Base-by-base conservation (phyloP, 148 eudicot genomes). In the Limonium bicolor region DNA sequence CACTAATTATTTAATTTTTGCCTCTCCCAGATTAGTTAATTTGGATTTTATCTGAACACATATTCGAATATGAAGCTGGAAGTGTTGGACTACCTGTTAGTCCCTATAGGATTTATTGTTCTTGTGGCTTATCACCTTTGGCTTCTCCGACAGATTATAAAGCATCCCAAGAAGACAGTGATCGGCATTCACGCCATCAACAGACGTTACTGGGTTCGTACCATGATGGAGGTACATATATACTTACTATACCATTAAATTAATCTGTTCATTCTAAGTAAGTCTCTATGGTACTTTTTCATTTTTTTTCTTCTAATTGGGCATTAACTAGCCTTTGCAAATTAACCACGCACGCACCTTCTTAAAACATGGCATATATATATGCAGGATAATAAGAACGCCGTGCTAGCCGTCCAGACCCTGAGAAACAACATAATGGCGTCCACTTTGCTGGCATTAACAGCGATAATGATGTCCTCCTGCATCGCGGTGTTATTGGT, bases 371-470 rank as follows among this genome's bases (percentile, higher is more conserved):
- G 86, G 74, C 29, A 38, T 38, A n/a, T 41, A 65, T n/a, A n/a
- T n/a, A n/a, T n/a, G n/a, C n/a, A n/a, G n/a, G n/a, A n/a, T n/a
- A n/a, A n/a, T 5, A 78, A 78, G 61, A 73, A 58, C 4, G 81
- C 81, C 13, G 65, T 78, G 26, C 26, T 78, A 29, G 78, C 86
- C 4, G 81, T 78, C 10, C 86, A 78, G 41, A 71, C 81, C 4
- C 56, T 78, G 14, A 66, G 86, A 48, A 78, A 78, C 78, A 78
- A 78, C 72, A 74, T 78, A 56, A 78, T 78, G 86, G 86, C 86
- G 4, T 78, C 86, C 2, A 78, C 86, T 33, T 63, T 78, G 2
- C 49, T 78, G 46, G 81, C 86, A 5, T 67, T 75, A 9, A 74
- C 74, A 3, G 81, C 86, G 1, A 78, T 78, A 36, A 78, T 63